Evolutionary conservation across 2,329 filamentous ascomycete genomes (phyloP), one percentile per base, ranked within the genome.

Genomic region (Exophiala sp.): DNA sequence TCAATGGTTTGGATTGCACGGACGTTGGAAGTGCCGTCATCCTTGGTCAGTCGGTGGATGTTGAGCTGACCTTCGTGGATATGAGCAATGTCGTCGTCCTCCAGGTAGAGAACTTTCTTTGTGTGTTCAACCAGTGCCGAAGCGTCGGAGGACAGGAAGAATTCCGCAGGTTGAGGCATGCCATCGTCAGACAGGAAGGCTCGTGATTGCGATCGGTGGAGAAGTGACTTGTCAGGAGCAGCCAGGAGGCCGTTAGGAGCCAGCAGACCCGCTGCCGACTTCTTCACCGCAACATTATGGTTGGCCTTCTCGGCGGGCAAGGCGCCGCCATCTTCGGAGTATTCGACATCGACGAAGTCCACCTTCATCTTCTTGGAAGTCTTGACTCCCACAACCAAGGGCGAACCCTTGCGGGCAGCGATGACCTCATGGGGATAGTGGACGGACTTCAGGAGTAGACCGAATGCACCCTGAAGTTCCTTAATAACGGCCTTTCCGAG

Each of bases 291-390:
- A 55, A 89, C 88, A 68, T 96, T 97, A 75, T 98, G 93, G 53
- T 91, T 91, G 56, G 93, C 93, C 60, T 84, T 83, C 80, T 98
- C 93, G 46, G 93, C 93, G 30, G 93, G 85, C 55, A 98, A 85
- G 60, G 86, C 80, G 60, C 76, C 77, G 64, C 84, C 83, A 63
- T 95, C 88, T 65, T 95, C 89, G 44, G 85, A 86, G 70, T 91
- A 97, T 75, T 98, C 93, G 56, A 98, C 93, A 69, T 98, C 93
- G 68, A 98, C 93, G 66, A 98, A 98, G 75, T 98, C 93, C 57
- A 98, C 93, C 85, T 97, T 98, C 93, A 98, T 97, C 76, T 95
- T 95, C 78, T 86, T 94, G 73, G 89, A 80, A 49, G 93, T 97
- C 75, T 89, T 87, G 68, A 98, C 93, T 73, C 93, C 93, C 63